Percentiles rank a stretch among this genome's conserved stretches.
These are phyloP conservation scores for Leccinellum rugosiceps DNA, from an alignment of 768 basidiomycete genomes.

Conservation along the genomic window DNA sequence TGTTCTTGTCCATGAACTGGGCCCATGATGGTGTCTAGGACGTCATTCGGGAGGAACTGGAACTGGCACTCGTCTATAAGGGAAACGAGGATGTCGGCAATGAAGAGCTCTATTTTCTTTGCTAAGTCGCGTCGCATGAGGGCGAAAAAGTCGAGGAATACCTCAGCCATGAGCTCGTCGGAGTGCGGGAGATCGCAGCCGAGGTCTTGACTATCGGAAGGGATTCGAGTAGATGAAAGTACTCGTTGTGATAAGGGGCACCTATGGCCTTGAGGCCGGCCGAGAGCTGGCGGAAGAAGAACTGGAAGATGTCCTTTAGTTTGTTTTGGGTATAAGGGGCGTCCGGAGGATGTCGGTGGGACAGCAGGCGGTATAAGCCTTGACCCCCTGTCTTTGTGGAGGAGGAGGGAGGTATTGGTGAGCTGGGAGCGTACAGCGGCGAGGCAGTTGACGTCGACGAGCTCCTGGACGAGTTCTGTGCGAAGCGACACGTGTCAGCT, in stretches of 20 bases:
- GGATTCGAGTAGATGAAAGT: constrained; percentile 92
- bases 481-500: no score
- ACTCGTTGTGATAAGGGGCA: constrained; percentile 85
- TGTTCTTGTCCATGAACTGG: constrained; percentile 80
- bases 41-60: constrained; percentile 70
- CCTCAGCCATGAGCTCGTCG: constrained; percentile 78
- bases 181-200: constrained; percentile 87
- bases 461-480: constrained; percentile 80
- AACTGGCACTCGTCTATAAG: constrained; percentile 84
- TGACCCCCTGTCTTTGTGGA: constrained; percentile 97
- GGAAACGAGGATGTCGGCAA: constrained; percentile 87
- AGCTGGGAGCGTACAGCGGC: constrained; percentile 72
- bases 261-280: constrained; percentile 73
- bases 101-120: constrained; percentile 81
- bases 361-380: constrained; percentile 92
- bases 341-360: constrained; percentile 92
- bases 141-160: constrained; percentile 81
- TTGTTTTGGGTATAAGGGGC: constrained; percentile 90
- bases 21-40: constrained; percentile 78
- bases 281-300: constrained; percentile 87
- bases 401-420: constrained; percentile 71
- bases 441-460: constrained; percentile 73
- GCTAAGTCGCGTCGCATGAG: constrained; percentile 71
- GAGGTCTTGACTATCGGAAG: constrained; percentile 90
- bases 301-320: constrained; percentile 94